Percentiles rank a stretch among this genome's conserved stretches.
Evolutionary conservation across 2,329 filamentous ascomycete species (phyloP).

Genomic region (Nigrospora sphaerica): DNA sequence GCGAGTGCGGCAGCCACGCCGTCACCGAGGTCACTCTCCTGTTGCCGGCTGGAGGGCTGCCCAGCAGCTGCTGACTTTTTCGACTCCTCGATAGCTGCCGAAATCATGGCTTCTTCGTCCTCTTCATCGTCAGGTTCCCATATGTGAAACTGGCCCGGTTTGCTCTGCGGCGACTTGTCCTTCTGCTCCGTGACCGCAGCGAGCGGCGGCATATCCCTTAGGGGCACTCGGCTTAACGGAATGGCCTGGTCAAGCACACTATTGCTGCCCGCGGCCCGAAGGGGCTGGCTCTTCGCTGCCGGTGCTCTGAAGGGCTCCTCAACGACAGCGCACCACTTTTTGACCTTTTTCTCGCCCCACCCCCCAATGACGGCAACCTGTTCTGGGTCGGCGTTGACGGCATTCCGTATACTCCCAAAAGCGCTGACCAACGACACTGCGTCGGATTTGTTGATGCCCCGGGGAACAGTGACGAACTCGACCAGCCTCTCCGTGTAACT

Average conservation of each 20-base stretch:
- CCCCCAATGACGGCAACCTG: slow-evolving; percentile 79
- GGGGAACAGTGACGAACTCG: slow-evolving; percentile 86
- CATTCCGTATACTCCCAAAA: slow-evolving; percentile 82
- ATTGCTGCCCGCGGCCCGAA: slow-evolving; percentile 16
- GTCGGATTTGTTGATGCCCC: slow-evolving; percentile 91
- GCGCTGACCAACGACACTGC: slow-evolving; percentile 83
- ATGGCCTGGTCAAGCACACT: slow-evolving; percentile 28
- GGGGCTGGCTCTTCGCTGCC: slow-evolving; percentile 52
- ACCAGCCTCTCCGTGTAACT: slow-evolving; percentile 81
- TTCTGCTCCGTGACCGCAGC: slow-evolving; percentile 14
- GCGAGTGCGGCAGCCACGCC: slow-evolving; percentile 57
- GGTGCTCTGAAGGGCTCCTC: slow-evolving; percentile 77
- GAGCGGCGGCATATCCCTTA: slow-evolving; percentile 29
- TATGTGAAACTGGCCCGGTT: slow-evolving; percentile 23
- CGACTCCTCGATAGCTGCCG: slow-evolving; percentile 38
- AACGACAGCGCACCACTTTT: slow-evolving; percentile 74
- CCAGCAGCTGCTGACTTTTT: slow-evolving; percentile 29
- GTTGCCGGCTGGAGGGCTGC: slow-evolving; percentile 11
- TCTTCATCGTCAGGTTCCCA: slow-evolving; percentile 35
- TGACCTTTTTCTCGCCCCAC: slow-evolving; percentile 94
- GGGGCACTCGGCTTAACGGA: slow-evolving; percentile 30
- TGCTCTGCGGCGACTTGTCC: slow-evolving; percentile 13
- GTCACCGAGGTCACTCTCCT: slow-evolving; percentile 41
- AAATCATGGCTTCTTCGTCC: slow-evolving; percentile 42
- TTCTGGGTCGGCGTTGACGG: slow-evolving; percentile 81